phyloP scores from a whole-genome alignment of 176 grass and related monocot genomes.

The Carex cristatella region DNA sequence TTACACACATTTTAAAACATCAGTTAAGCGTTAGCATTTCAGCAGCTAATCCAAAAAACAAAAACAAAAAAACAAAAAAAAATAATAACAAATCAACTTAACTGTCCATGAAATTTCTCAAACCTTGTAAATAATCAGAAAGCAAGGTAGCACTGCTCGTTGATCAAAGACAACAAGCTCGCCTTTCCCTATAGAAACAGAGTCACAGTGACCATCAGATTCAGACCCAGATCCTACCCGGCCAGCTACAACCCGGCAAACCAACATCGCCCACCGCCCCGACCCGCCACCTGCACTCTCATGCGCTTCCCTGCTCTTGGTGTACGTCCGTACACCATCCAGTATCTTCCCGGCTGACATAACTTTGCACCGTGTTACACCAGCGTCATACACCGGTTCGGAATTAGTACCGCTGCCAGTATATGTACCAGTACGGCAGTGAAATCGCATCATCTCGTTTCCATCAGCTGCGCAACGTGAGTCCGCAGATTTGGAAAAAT shows the following conservation, averaged over 20 bases:
- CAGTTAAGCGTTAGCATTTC: conserved; percentile 15
- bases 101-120: conserved; percentile 20
- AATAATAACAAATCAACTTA: conserved; percentile 10
- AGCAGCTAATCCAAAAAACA: conserved; percentile 12
- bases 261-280: conserved; percentile 64
- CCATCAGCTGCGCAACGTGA: conserved; percentile 57
- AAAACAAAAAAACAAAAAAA: conserved; percentile 2
- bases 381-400: conserved; percentile 1
- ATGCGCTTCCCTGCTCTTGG: conserved; percentile 78
- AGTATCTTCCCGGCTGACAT: background rate
- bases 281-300: conserved; percentile 36
- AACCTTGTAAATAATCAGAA: conserved; percentile 85
- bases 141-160: conserved; percentile 84
- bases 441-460: conserved; percentile 93
- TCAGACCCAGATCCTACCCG: conserved; percentile 26
- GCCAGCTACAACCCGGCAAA: conserved; percentile 83
- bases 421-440: conserved; percentile 29
- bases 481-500: conserved; percentile 25
- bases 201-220: conserved; percentile 44
- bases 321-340: conserved; percentile 53
- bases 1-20: conserved; percentile 13
- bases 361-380: conserved; percentile 14
- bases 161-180: conserved; percentile 79
- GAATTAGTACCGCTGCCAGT: background rate
- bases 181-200: conserved; percentile 47